Base-by-base conservation (phyloP, 2,329 filamentous ascomycete genomes). In the Teratosphaeria pseudoeucalypti region DNA sequence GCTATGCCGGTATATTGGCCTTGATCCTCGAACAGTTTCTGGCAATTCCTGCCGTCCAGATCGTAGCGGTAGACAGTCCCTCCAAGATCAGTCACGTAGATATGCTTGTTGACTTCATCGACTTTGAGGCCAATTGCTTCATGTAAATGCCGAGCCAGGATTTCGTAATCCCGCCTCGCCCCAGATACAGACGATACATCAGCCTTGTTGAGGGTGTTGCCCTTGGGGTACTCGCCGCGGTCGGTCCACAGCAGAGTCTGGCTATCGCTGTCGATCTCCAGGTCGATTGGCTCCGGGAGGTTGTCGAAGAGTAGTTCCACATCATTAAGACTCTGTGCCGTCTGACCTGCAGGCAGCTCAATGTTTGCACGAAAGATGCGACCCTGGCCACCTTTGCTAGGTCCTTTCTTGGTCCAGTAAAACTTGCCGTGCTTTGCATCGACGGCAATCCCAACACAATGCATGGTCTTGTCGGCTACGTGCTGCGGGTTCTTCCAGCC, bases 381-480 rank as follows among this genome's bases (percentile, higher is more conserved):
- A 0, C 83, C 83, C 49, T 75, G 66, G 1, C 69, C 71, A 0
- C 73, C 76, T 67, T 85, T 85, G 2, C 77, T 75, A 0, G 74
- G 71, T 0, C 83, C 83, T 64, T 85, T 85, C 57, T 85, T 82
- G 0, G 79, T 82, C 83, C 83, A 86, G 73, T 81, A 85, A 54
- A 85, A 73, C 52, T 77, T 75, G 32, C 34, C 37, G 52, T 71
- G 69, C 0, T 68, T 60, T 34, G 54, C 58, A 2, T 77, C 76
- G 0, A 85, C 73, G 0, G 78, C 69, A 47, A 86, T 75, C 1
- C 83, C 83, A 9, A 85, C 82, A 58, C 63, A 73, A 69, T 54
- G 63, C 66, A 61, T 56, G 10, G 61, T 64, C 56, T 60, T 55
- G 27, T 64, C 56, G 29, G 12, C 52, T 14, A 53, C 58, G 6